Conservation (phyloP, 2,329 filamentous ascomycete genomes). For the Coniella lustricola region DNA sequence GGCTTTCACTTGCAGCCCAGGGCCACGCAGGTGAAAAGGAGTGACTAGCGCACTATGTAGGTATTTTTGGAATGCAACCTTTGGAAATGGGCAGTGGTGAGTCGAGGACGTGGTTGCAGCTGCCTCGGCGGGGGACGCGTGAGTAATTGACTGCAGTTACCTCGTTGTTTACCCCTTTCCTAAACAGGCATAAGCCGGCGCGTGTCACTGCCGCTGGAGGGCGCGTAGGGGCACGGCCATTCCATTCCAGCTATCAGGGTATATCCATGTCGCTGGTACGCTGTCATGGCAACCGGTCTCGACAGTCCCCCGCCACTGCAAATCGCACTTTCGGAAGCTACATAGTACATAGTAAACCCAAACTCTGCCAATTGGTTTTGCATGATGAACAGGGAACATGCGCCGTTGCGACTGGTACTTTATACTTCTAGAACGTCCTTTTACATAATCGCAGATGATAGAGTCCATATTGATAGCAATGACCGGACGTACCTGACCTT, state of each 20-base stretch:
- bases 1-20: constrained; percentile 9
- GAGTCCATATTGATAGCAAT: no score
- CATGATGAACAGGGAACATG: no score
- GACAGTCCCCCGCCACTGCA: no score
- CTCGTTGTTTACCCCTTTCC: constrained; percentile 17
- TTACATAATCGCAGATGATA: no score
- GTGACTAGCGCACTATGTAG: background rate
- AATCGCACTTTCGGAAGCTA: no score
- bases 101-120: background rate
- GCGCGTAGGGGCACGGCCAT: constrained; percentile 11
- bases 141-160: constrained; percentile 10
- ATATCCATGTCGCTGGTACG: constrained; percentile 1
- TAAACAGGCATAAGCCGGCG: constrained; percentile 4
- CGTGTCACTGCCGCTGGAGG: constrained; percentile 9
- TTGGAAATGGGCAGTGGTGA: background rate
- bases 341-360: no score
- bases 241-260: background rate
- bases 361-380: no score
- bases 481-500: no score
- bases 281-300: no score
- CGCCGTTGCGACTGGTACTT: no score
- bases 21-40: background rate
- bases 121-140: background rate
- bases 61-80: background rate
- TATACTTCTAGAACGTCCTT: no score